Base-by-base conservation (phyloP, 805 yeast genomes). In the Ogataea nonfermentans region DNA sequence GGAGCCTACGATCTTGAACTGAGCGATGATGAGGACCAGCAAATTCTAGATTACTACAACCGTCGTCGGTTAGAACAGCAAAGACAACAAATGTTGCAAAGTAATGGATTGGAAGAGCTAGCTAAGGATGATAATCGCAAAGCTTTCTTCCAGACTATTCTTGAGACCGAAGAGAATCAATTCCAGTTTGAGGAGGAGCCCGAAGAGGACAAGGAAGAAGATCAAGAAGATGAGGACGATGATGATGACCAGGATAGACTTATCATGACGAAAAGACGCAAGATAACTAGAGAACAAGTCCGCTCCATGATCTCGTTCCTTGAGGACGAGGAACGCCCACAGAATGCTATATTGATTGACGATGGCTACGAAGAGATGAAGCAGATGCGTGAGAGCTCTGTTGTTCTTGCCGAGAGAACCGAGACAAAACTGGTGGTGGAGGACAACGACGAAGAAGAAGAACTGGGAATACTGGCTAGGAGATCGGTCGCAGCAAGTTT, bases 21-120 rank as follows among this genome's bases (percentile, higher is more conserved):
- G 30, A 81, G 86, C 56, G 89, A 81, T 46, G 91, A 81, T 47
- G 93, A 83, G 43, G 89, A 83, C 53, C 83, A 76, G 37, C 67
- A 74, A 29, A 63, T 70, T 31, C 57, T 62, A 29, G 73, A 69
- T 40, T 57, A 59, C 31, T 59, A 60, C 35, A 51, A 57, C 30
- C 52, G 53, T 10, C 52, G 68, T 32, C 47, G 61, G 34, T 65
- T 66, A 49, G 55, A 67, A 38, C 79, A 80, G 59, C 68, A 70
- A 50, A 65, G 70, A 52, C 65, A 76, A 51, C 57, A 78, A 46
- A 47, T 72, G 29, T 28, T 48, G 51, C 72, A 72, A 45, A 67
- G 69, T 56, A 71, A 68, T 41, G 67, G 71, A 37, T 55, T 67
- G 24, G 65, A 63, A 36, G 64, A 60, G 25, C 50, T 77, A 37